A percentile compares a stretch with the other conserved stretches of the same genome.
Conservation (phyloP, 768 basidiomycete genomes). For the Termitomyces sp. region DNA sequence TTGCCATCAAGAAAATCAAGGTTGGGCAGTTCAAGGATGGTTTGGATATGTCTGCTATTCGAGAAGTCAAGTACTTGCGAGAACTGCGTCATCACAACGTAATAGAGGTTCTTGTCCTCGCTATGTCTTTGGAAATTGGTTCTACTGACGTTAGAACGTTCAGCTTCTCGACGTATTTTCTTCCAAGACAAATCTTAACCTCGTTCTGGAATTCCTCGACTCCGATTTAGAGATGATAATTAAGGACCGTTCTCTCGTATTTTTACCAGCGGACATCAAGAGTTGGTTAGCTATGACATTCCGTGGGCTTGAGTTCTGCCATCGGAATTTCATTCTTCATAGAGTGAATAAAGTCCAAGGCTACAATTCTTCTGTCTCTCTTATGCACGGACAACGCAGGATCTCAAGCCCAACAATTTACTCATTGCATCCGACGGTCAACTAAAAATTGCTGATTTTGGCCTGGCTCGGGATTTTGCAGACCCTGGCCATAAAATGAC, state of each 20-base stretch:
- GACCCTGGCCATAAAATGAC: conserved; percentile 98
- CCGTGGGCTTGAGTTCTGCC: conserved; percentile 97
- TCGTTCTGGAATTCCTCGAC: conserved; percentile 95
- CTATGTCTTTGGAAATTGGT: neutral
- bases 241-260: conserved; percentile 88
- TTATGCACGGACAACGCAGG: conserved; percentile 43
- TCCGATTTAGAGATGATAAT: conserved; percentile 97
- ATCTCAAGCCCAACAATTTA: conserved; percentile 98
- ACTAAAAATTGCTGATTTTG: conserved; percentile 98
- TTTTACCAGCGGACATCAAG: conserved; percentile 94
- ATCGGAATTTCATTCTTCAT: conserved; percentile 91
- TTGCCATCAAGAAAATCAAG: conserved; percentile 98
- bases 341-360: conserved; percentile 49
- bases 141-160: neutral
- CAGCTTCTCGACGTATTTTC: conserved; percentile 97
- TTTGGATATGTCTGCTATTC: conserved; percentile 96
- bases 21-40: conserved; percentile 97
- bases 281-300: conserved; percentile 99
- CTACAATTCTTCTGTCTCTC: neutral
- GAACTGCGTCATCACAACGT: conserved; percentile 94
- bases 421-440: conserved; percentile 88
- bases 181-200: conserved; percentile 92
- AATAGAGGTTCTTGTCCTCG: conserved; percentile 64
- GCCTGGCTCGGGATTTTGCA: conserved; percentile 93
- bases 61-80: conserved; percentile 95